Percentiles rank a stretch among this genome's conserved stretches.
Evolutionary conservation across 1,284 basidiomycete genomes (phyloP).

Genomic region (Ceratobasidium sp.): DNA sequence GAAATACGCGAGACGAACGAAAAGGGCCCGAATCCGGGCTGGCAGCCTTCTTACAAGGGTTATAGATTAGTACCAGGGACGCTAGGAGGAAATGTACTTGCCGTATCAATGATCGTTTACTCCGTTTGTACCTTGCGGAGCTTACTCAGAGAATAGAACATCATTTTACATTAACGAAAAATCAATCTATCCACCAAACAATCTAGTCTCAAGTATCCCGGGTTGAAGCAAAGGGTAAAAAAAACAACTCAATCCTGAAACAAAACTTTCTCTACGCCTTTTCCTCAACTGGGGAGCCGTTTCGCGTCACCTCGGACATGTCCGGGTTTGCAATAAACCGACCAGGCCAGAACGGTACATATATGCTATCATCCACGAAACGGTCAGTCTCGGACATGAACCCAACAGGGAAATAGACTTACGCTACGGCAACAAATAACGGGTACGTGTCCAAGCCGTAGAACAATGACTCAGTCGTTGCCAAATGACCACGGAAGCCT

Average conservation of each 20-base stretch:
- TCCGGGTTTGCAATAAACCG: conserved; percentile 54
- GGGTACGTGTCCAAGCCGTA: conserved; percentile 72
- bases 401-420: conserved; percentile 45
- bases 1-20: conserved; percentile 12
- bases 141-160: too few species aligned
- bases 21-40: neutral
- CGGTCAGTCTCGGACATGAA: neutral
- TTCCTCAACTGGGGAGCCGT: conserved; percentile 11
- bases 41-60: conserved; percentile 14
- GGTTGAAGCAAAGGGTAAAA: neutral
- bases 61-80: neutral
- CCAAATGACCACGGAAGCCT: conserved; percentile 66
- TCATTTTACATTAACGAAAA: neutral
- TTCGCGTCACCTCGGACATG: conserved; percentile 9
- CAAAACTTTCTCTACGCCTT: conserved; percentile 1
- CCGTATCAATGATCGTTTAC: too few species aligned
- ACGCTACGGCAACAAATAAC: conserved; percentile 63
- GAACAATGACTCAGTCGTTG: conserved; percentile 67
- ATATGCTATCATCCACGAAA: conserved; percentile 44
- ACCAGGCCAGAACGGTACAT: conserved; percentile 66
- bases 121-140: neutral
- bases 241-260: neutral
- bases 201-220: neutral
- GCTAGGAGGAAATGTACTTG: neutral
- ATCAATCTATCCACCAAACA: neutral